Evolutionary conservation across 805 yeast genomes (phyloP).

Genomic region (Vanderwaltozyma tropicalis): DNA sequence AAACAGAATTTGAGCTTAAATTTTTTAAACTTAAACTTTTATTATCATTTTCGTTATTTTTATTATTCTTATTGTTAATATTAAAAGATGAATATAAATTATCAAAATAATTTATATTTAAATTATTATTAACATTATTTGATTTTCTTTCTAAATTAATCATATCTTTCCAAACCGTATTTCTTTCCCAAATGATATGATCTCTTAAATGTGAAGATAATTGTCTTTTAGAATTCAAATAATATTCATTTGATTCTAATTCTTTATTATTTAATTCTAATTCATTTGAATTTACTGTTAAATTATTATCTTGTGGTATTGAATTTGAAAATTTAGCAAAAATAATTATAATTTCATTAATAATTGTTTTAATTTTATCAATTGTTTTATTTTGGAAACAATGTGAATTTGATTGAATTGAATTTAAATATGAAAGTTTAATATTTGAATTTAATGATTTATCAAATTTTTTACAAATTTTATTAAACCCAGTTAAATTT

Average conservation of each 20-base stretch:
- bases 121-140: conserved; percentile 52
- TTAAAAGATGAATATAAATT: conserved; percentile 1
- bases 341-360: conserved; percentile 42
- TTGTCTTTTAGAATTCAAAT: conserved; percentile 35
- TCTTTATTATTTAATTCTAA: too few relatives aligned
- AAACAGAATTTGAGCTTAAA: background rate
- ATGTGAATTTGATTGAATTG: conserved; percentile 37
- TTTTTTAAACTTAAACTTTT: background rate
- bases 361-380: conserved; percentile 38
- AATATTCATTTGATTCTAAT: conserved; percentile 1
- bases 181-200: conserved; percentile 94
- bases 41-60: conserved; percentile 1
- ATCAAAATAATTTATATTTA: conserved; percentile 4
- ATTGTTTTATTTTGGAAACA: conserved; percentile 46
- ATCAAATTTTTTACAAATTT: conserved; percentile 86
- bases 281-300: background rate
- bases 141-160: conserved; percentile 80
- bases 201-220: conserved; percentile 60
- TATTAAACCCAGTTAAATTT: conserved; percentile 80
- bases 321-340: conserved; percentile 39
- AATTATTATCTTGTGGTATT: conserved; percentile 1
- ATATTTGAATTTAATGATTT: conserved; percentile 59
- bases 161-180: conserved; percentile 96
- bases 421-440: conserved; percentile 46
- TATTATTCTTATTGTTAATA: conserved; percentile 1